Percentiles rank a stretch among this genome's conserved stretches.
Conservation (phyloP, 768 basidiomycete species). For the Boletus insuetus region DNA sequence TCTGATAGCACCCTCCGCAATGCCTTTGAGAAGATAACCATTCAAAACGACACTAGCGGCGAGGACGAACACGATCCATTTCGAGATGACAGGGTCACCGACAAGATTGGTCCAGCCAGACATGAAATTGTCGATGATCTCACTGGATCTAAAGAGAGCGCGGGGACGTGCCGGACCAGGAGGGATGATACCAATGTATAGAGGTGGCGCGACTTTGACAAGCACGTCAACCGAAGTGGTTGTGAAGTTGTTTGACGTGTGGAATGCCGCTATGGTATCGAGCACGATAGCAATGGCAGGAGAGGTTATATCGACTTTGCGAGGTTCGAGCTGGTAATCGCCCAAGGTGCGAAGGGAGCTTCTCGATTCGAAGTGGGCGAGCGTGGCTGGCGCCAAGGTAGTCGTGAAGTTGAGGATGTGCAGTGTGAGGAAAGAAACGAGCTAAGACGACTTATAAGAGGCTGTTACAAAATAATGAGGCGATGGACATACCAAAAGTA, state of each 20-base stretch:
- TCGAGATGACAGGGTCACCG: conserved; percentile 89
- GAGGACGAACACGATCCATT: conserved; percentile 91
- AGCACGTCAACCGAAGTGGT: conserved; percentile 41
- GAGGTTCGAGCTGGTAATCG: conserved; percentile 26
- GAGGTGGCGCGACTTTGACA: conserved; percentile 61
- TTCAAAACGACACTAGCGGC: conserved; percentile 87
- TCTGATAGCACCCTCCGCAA: conserved; percentile 53
- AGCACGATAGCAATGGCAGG: conserved; percentile 59
- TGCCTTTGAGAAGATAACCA: conserved; percentile 88
- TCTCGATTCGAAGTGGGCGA: conserved; percentile 42
- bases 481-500: conserved; percentile 63
- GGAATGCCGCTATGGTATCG: conserved; percentile 47
- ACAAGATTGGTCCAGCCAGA: conserved; percentile 86
- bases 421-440: conserved; percentile 86
- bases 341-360: conserved; percentile 8
- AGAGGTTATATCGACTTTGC: conserved; percentile 70
- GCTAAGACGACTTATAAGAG: conserved; percentile 38
- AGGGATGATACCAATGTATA: conserved; percentile 50
- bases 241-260: conserved; percentile 12
- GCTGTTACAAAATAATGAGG: neutral
- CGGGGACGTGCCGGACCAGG: conserved; percentile 30
- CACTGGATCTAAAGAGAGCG: conserved; percentile 38
- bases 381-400: conserved; percentile 71
- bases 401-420: conserved; percentile 93
- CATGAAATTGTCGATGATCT: conserved; percentile 83